These are phyloP conservation scores for Limonium bicolor DNA, from an alignment of 148 eudicot genomes.

Conservation along the genomic window DNA sequence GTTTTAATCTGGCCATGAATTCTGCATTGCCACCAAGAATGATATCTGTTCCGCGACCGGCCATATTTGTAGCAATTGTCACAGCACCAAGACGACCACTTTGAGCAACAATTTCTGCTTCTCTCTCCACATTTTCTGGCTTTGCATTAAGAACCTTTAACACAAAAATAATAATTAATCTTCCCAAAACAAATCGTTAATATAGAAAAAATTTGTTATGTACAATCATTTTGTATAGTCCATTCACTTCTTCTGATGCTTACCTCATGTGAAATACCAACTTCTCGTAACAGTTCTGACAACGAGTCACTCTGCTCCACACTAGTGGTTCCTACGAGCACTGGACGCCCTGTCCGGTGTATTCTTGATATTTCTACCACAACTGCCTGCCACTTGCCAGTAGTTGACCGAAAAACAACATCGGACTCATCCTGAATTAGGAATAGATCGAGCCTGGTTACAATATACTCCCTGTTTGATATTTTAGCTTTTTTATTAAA, in stretches of 20 bases:
- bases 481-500: no score
- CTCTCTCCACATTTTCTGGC: conserved; percentile 99
- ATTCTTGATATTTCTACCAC: conserved; percentile 96
- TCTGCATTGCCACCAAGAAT: conserved; percentile 99
- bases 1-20: conserved; percentile 95
- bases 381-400: conserved; percentile 93
- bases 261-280: conserved; percentile 91
- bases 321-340: conserved; percentile 98
- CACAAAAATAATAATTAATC: no score
- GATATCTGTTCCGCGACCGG: conserved; percentile 99
- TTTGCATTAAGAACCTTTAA: conserved; percentile 87
- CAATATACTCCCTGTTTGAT: no score
- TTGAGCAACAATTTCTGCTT: conserved; percentile 99
- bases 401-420: conserved; percentile 80
- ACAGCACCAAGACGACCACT: conserved; percentile 99
- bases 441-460: no score
- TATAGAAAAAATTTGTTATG: no score
- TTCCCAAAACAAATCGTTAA: no score
- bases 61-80: conserved; percentile 99
- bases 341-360: conserved; percentile 91
- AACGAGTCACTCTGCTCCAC: conserved; percentile 93
- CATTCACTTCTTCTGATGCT: background rate
- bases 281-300: conserved; percentile 76
- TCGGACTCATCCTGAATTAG: conserved; percentile 97
- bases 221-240: no score